Conservation (phyloP, 2,329 filamentous ascomycete genomes). For the Emmonsiellopsis sp. region DNA sequence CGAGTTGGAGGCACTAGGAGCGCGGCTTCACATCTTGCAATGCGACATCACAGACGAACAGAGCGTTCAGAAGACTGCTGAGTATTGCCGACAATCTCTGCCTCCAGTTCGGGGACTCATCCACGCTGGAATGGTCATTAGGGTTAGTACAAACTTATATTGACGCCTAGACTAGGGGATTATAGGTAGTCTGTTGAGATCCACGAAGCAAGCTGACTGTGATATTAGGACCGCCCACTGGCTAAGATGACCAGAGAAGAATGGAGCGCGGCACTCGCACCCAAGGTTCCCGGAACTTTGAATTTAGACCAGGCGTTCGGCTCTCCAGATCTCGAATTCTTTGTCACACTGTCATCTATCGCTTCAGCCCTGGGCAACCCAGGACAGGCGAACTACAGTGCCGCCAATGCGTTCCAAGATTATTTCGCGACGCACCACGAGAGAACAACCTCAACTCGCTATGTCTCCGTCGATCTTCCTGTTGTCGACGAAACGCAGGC, state of each 20-base stretch:
- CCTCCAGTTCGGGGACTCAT: constrained; percentile 16
- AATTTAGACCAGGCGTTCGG: constrained; percentile 14
- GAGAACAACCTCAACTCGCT: background rate
- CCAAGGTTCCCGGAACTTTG: constrained; percentile 20
- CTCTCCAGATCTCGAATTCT: constrained; percentile 18
- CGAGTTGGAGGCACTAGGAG: background rate
- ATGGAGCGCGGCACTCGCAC: constrained; percentile 7
- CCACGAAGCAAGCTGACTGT: background rate
- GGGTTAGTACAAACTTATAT: constrained; percentile 11
- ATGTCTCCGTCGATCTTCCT: background rate
- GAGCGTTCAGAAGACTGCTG: background rate
- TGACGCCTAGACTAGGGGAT: background rate
- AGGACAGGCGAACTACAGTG: constrained; percentile 28
- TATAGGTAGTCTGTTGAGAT: background rate
- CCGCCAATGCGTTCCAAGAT: constrained; percentile 28
- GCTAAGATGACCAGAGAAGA: constrained; percentile 17
- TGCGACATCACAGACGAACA: constrained; percentile 10
- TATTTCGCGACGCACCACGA: constrained; percentile 12
- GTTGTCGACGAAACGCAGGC: background rate
- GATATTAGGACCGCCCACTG: constrained; percentile 18
- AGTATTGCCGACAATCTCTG: constrained; percentile 4
- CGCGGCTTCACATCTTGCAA: constrained; percentile 5
- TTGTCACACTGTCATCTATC: constrained; percentile 26
- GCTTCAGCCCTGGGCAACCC: constrained; percentile 23
- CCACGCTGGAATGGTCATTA: constrained; percentile 12